Conservation (phyloP, 1,139 yeast genomes). For the Hemisphaericaspora lyxosophila region DNA sequence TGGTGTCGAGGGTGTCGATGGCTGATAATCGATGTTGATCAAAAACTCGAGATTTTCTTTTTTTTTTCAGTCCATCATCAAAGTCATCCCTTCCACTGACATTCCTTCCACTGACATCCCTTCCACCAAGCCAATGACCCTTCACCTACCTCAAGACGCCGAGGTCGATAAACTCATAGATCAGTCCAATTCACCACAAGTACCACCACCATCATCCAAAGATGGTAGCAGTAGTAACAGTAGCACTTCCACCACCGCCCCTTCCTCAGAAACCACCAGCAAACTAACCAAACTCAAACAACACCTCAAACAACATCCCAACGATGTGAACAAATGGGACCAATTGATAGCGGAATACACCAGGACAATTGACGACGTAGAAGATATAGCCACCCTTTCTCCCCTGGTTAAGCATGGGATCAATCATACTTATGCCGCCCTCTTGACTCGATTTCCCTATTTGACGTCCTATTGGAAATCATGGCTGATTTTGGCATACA, state of each 20-base stretch:
- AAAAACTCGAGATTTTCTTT: too few relatives aligned
- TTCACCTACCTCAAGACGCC: conserved; percentile 10
- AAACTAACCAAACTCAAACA: conserved; percentile 2
- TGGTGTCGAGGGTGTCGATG: too few relatives aligned
- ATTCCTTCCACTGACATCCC: too few relatives aligned
- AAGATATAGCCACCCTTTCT: conserved; percentile 13
- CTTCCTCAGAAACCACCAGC: neutral
- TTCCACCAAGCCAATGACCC: too few relatives aligned
- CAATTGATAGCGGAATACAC: conserved; percentile 25
- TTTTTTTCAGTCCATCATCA: conserved; percentile 2
- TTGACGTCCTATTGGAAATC: conserved; percentile 62
- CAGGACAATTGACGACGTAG: conserved; percentile 16
- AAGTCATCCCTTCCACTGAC: too few relatives aligned
- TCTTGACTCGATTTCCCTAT: conserved; percentile 55
- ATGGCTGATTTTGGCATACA: conserved; percentile 53
- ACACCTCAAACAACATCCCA: conserved; percentile 18
- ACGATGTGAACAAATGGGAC: conserved; percentile 34
- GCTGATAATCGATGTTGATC: too few relatives aligned
- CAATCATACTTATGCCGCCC: conserved; percentile 22
- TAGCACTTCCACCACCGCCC: neutral
- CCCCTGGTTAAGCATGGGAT: conserved; percentile 23
- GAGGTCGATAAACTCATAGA: conserved; percentile 2
- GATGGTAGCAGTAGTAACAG: neutral
- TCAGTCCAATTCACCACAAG: neutral
- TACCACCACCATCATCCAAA: conserved; percentile 2